phyloP scores from a whole-genome alignment of 1,284 basidiomycete genomes.

The Puccinia coronata region DNA sequence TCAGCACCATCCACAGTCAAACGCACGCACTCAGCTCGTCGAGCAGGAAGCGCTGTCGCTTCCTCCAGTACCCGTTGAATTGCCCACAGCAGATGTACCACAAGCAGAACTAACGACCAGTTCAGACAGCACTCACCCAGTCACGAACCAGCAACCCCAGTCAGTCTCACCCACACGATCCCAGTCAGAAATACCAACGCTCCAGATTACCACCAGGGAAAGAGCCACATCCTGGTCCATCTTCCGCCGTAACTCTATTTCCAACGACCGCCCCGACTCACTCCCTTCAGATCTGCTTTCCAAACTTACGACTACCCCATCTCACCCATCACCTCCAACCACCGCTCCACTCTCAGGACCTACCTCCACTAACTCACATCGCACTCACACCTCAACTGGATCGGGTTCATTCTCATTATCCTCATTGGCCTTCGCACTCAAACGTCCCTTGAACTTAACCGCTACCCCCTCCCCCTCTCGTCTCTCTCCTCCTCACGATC shows the following conservation, averaged over 20 bases:
- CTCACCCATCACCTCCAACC: neutral
- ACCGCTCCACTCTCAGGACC: neutral
- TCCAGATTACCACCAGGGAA: neutral
- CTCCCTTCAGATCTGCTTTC: neutral
- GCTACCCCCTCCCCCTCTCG: neutral
- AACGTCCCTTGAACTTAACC: neutral
- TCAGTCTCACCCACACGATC: neutral
- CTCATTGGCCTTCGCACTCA: neutral
- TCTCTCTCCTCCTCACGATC: neutral
- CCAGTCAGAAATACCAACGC: neutral
- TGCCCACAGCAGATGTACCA: neutral
- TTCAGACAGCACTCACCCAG: neutral
- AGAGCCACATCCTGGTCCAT: constrained; percentile 26
- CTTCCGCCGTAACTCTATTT: constrained; percentile 14
- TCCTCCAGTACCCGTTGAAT: neutral
- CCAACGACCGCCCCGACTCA: neutral
- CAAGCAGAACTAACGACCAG: neutral
- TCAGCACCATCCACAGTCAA: neutral
- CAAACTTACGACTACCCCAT: neutral
- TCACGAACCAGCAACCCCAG: neutral
- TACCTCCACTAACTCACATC: neutral
- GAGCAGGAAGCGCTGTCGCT: neutral
- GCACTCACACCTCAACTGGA: neutral
- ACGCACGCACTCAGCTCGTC: neutral
- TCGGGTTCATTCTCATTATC: constrained; percentile 1